A percentile compares a stretch with the other conserved stretches of the same genome.
Evolutionary conservation across 345 rosid genomes (phyloP).

Genomic region (Raphanus raphanistrum): DNA sequence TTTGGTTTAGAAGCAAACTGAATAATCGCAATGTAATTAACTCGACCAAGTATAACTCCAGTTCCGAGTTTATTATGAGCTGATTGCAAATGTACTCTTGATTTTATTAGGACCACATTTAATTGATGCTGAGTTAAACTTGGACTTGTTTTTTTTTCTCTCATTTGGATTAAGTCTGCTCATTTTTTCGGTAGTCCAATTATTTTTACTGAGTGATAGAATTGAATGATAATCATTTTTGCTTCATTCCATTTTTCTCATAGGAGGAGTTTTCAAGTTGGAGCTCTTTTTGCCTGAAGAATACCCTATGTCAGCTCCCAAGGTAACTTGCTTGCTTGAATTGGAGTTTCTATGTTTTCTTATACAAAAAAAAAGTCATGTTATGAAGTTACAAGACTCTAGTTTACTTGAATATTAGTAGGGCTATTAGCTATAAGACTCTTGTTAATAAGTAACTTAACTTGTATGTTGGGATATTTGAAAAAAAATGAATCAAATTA

Average conservation of each 20-base stretch:
- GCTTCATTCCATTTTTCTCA: neutral
- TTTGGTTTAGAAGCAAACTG: too few relatives aligned
- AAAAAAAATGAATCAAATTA: neutral
- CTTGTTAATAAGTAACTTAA: neutral
- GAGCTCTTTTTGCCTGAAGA: slow-evolving; percentile 99
- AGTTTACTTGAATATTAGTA: neutral
- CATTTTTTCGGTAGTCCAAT: neutral
- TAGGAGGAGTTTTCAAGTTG: slow-evolving; percentile 99
- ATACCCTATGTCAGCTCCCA: slow-evolving; percentile 99
- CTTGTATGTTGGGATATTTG: neutral
- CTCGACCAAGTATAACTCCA: too few relatives aligned
- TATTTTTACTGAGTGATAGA: neutral
- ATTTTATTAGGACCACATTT: too few relatives aligned
- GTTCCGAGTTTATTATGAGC: too few relatives aligned
- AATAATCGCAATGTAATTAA: too few relatives aligned
- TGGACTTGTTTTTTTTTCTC: neutral
- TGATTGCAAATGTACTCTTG: too few relatives aligned
- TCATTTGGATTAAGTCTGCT: neutral
- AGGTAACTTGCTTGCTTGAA: slow-evolving; percentile 51
- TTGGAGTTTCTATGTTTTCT: neutral
- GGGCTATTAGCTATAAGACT: neutral
- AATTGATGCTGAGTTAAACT: neutral
- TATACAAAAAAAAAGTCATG: too few relatives aligned
- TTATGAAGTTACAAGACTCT: too few relatives aligned
- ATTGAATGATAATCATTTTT: too few relatives aligned